Percentiles rank a stretch among this genome's conserved stretches.
phyloP scores from a whole-genome alignment of 2,329 filamentous ascomycete species.

The Aspergillus sp. region DNA sequence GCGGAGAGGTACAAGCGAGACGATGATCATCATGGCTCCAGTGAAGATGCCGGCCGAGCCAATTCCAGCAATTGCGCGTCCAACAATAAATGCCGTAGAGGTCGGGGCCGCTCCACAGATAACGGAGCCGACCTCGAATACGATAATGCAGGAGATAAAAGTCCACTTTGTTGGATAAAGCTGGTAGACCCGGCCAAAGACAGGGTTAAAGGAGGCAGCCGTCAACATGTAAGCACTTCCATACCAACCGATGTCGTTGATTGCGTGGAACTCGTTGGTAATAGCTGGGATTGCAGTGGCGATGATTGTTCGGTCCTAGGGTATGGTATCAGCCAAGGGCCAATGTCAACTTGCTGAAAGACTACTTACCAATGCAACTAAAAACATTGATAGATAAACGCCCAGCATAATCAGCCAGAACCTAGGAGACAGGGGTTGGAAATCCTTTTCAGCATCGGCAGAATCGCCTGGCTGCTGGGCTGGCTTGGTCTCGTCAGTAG shows the following conservation, averaged over 20 bases:
- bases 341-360: background rate
- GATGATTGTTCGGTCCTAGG: conserved; percentile 28
- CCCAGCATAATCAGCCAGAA: conserved; percentile 3
- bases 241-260: conserved; percentile 12
- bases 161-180: conserved; percentile 14
- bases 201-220: background rate
- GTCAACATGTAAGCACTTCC: conserved; percentile 6
- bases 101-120: conserved; percentile 23
- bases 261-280: conserved; percentile 31
- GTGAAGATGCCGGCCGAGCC: background rate
- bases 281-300: conserved; percentile 36
- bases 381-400: conserved; percentile 3
- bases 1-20: background rate
- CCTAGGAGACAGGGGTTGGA: background rate
- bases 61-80: conserved; percentile 22
- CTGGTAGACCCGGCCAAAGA: conserved; percentile 7
- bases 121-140: conserved; percentile 26
- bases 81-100: conserved; percentile 21
- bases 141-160: conserved; percentile 20
- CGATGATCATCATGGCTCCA: conserved; percentile 2
- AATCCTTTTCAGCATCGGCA: conserved; percentile 4
- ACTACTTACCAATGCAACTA: background rate
- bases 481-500: conserved; percentile 1
- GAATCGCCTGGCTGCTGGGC: background rate
- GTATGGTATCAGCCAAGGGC: background rate